phyloP scores from a whole-genome alignment of 768 basidiomycete genomes.

The Suillus alpinus region DNA sequence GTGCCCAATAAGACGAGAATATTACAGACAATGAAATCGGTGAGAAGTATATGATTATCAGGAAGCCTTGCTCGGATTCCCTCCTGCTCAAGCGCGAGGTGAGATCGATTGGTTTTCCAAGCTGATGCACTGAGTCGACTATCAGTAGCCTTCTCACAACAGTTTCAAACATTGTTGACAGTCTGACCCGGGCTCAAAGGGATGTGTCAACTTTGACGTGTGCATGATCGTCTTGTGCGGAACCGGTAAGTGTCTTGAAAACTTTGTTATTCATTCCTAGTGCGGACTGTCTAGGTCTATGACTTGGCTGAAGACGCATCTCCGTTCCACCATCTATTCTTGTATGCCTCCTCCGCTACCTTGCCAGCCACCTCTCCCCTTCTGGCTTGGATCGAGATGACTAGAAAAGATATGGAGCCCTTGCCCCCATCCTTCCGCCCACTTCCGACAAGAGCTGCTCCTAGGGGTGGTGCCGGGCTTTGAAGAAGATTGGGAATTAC shows the following conservation, averaged over 20 bases:
- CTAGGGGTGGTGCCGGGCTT: not conserved
- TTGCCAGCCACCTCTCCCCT: not conserved
- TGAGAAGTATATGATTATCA: not conserved
- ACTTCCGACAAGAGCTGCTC: not conserved
- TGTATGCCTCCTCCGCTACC: not conserved
- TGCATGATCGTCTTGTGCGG: not conserved
- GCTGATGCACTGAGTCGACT: not conserved
- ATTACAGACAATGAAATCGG: not conserved
- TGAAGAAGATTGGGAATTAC: not conserved
- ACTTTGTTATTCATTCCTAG: not conserved
- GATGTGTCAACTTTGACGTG: not conserved
- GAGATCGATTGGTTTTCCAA: not conserved
- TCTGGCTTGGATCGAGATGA: not conserved
- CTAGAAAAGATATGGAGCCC: not conserved
- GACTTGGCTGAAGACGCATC: not conserved
- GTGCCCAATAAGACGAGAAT: not conserved
- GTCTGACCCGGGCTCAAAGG: not conserved
- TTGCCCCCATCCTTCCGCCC: not conserved
- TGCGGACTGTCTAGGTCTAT: not conserved
- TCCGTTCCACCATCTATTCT: not conserved
- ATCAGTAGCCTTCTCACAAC: not conserved
- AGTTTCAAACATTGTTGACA: too few species aligned
- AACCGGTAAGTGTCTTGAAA: not conserved
- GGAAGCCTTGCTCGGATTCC: not conserved
- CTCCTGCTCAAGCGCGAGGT: not conserved